Evolutionary conservation across 2,329 filamentous ascomycete species (phyloP), one percentile per base, ranked within the genome.

Genomic region (Aspergillus piperis): DNA sequence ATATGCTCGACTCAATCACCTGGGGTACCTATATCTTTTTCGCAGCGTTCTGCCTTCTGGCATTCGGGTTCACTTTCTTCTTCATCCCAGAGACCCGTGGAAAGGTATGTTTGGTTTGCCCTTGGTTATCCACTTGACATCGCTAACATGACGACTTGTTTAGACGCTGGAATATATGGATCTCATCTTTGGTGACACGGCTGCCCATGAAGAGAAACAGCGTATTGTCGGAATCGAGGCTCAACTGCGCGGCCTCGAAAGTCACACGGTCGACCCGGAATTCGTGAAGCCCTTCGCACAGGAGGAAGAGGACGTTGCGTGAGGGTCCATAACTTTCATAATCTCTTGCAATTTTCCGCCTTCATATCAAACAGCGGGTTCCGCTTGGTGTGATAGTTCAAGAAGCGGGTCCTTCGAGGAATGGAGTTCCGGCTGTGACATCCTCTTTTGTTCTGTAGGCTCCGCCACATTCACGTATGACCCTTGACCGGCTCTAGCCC

Each of bases 161-260:
- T 39, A 75, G 65, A 85, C 80, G 5, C 77, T 87, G 11, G 84
- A 86, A 68, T 80, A 86, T 61, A 84, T 86, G 78, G 83, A 86
- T 48, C 75, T 76, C 39, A 76, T 78, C 36, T 80, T 80, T 57
- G 74, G 75, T 2, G 77, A 79, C 52, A 76, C 70, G 1, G 68
- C 67, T 15, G 74, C 73, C 1, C 69, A 77, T 27, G 71, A 77
- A 62, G 76, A 78, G 57, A 74, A 76, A 62, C 64, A 72, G 57
- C 71, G 75, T 27, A 76, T 77, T 52, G 71, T 73, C 47, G 70
- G 72, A 17, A 77, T 78, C 13, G 76, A 79, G 61, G 69, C 70
- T 5, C 68, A 76, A 39, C 59, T 78, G 30, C 70, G 73, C 7
- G 72, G 71, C 13, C 68, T 69, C n/a, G 23, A 30, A 13, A 25